A percentile compares a stretch with the other conserved stretches of the same genome.
Conservation (phyloP, 345 rosid genomes). For the Carallia brachiata region DNA sequence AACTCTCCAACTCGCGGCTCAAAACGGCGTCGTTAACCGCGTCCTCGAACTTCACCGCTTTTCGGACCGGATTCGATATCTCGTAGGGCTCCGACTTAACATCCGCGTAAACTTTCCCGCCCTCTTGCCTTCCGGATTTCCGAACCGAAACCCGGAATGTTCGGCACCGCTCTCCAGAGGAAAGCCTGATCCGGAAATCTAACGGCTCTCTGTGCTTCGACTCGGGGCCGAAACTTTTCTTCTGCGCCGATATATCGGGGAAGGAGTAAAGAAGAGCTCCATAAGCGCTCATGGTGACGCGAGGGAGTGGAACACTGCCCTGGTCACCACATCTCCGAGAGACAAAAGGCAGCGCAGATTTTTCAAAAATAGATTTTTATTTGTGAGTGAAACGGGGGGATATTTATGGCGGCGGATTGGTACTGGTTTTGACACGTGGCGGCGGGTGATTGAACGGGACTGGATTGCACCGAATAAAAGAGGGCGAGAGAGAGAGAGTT, state of each 20-base stretch:
- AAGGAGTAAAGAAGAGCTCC: conserved; percentile 55
- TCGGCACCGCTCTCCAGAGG: conserved; percentile 22
- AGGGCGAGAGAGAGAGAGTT: not conserved
- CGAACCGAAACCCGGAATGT: conserved; percentile 48
- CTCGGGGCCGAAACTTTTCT: conserved; percentile 15
- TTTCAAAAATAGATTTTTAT: not conserved
- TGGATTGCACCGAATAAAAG: not conserved
- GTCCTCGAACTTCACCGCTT: conserved; percentile 36
- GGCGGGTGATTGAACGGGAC: not conserved
- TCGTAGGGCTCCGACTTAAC: conserved; percentile 40
- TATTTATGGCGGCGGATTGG: conserved; percentile 43
- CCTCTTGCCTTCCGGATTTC: conserved; percentile 28
- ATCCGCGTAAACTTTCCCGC: conserved; percentile 34
- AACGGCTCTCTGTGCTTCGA: conserved; percentile 13
- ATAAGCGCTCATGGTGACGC: conserved; percentile 54
- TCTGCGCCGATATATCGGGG: conserved; percentile 25
- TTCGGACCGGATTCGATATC: conserved; percentile 24
- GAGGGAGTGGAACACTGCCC: not conserved
- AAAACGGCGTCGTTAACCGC: conserved; percentile 28
- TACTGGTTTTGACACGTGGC: conserved; percentile 52
- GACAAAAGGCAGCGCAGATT: not conserved
- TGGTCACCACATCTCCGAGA: conserved; percentile 27
- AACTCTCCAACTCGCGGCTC: conserved; percentile 21
- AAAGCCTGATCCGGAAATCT: conserved; percentile 25
- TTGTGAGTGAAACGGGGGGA: conserved; percentile 20